Evolutionary conservation across 1,139 yeast genomes (phyloP).

Genomic region (Yamadazyma epiphylla): DNA sequence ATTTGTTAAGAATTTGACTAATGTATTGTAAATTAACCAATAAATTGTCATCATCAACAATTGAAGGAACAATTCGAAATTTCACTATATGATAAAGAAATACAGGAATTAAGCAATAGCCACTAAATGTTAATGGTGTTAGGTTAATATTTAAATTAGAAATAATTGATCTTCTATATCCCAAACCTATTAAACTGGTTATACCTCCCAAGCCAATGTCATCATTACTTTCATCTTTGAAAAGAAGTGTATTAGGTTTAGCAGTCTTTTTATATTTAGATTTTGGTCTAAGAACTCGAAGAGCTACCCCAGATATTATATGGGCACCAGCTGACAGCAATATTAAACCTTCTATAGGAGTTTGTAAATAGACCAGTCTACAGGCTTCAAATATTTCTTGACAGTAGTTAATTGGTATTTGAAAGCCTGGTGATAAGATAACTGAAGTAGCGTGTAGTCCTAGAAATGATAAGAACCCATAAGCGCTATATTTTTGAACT

Average conservation of each 20-base stretch:
- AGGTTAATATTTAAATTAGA: slow-evolving; percentile 21
- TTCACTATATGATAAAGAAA: slow-evolving; percentile 45
- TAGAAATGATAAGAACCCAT: slow-evolving; percentile 54
- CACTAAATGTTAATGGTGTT: slow-evolving; percentile 56
- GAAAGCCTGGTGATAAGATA: slow-evolving; percentile 47
- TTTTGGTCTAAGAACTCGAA: slow-evolving; percentile 34
- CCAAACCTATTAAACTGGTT: slow-evolving; percentile 50
- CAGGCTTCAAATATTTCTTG: slow-evolving; percentile 60
- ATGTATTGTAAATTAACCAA: slow-evolving; percentile 53
- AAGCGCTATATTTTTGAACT: slow-evolving; percentile 61
- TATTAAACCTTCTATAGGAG: slow-evolving; percentile 48
- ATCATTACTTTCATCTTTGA: slow-evolving; percentile 22
- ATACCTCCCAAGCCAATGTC: slow-evolving; percentile 61
- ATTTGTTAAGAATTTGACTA: slow-evolving; percentile 34
- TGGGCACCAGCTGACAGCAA: slow-evolving; percentile 49
- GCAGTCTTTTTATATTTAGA: slow-evolving; percentile 5
- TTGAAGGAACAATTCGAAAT: slow-evolving; percentile 47
- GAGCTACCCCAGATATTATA: slow-evolving; percentile 47
- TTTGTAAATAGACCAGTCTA: slow-evolving; percentile 54
- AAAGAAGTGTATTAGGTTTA: slow-evolving; percentile 1
- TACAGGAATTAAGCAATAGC: slow-evolving; percentile 49
- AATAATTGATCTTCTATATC: slow-evolving; percentile 45
- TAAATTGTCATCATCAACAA: slow-evolving; percentile 63
- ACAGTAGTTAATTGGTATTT: slow-evolving; percentile 39
- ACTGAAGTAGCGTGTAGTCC: slow-evolving; percentile 59